Evolutionary conservation across 148 eudicot species (phyloP), one percentile per base, ranked within the genome.

Genomic region (Pouteria glomerata): DNA sequence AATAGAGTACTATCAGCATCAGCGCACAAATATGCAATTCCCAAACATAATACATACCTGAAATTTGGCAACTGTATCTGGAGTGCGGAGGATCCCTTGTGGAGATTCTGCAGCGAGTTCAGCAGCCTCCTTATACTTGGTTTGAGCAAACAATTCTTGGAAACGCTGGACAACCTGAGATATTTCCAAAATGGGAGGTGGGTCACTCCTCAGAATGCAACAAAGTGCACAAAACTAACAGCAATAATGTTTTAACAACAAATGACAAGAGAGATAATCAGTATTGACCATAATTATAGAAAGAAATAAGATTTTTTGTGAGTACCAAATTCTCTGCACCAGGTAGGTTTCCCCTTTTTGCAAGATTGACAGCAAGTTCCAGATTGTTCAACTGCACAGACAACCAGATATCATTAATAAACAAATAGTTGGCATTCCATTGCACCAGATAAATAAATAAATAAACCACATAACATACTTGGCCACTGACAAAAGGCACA

Each of bases 31-130:
- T 10, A 39, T 39, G 5, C 44, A 39, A 4, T 39, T 39, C 10
- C 44, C 44, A 39, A 10, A 39, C 10, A 39, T 4, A 39, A 39
- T 39, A 39, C 10, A 10, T 39, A 91, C 97, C 97, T 91, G 97
- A 81, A 91, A 91, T 74, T 91, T 91, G 29, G 97, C 90, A 82
- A 91, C 94, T 42, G 97, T 91, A 67, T 91, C 97, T 68, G 97
- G 91, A 39, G 97, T 91, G 15, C 97, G 88, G 69, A 91, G 85
- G 44, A 91, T 85, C 53, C 93, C 93, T 68, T 91, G 93, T 35
- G 97, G 97, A 63, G 97, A 89, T 77, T 91, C 97, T 77, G 97
- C 97, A 72, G 97, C 97, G 80, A 91, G 97, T 80, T 89, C 97
- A 10, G 94, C 97, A 72, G 97, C 97, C 77, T 91, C 97, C 68